Evolutionary conservation across 257 asterid species (phyloP).

Genomic region (Osmanthus fragrans): DNA sequence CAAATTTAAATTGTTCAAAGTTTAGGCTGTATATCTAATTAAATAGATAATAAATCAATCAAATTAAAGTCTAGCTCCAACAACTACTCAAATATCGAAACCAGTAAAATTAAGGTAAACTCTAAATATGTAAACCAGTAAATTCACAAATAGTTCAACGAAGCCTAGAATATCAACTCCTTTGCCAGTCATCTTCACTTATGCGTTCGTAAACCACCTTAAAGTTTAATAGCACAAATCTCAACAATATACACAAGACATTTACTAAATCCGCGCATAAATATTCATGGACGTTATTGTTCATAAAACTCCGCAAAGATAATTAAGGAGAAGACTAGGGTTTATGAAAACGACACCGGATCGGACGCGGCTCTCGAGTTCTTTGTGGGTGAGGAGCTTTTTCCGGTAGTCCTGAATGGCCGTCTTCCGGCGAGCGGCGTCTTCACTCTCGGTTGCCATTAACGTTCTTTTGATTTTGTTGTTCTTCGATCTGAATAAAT

Average conservation of each 20-base stretch:
- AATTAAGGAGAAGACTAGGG: neutral
- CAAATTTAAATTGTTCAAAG: neutral
- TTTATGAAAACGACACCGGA: conserved; percentile 21
- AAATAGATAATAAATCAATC: neutral
- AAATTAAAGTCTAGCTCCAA: neutral
- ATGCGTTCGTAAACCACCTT: neutral
- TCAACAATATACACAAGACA: neutral
- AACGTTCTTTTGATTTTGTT: neutral
- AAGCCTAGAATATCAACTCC: neutral
- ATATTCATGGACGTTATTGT: neutral
- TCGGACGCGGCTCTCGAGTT: conserved; percentile 40
- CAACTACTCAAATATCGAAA: neutral
- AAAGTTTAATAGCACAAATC: neutral
- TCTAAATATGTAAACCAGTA: neutral
- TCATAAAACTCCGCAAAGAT: neutral
- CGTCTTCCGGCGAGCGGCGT: conserved; percentile 39
- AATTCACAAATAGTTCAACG: neutral
- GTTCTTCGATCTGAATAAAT: neutral
- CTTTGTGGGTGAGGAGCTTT: conserved; percentile 44
- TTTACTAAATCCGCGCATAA: neutral
- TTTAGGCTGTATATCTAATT: neutral
- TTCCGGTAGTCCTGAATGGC: conserved; percentile 38
- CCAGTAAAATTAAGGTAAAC: neutral
- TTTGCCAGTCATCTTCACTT: neutral
- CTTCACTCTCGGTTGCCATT: conserved; percentile 39